Conservation (phyloP, 495 filamentous ascomycete genomes). For the Peziza echinospora region DNA sequence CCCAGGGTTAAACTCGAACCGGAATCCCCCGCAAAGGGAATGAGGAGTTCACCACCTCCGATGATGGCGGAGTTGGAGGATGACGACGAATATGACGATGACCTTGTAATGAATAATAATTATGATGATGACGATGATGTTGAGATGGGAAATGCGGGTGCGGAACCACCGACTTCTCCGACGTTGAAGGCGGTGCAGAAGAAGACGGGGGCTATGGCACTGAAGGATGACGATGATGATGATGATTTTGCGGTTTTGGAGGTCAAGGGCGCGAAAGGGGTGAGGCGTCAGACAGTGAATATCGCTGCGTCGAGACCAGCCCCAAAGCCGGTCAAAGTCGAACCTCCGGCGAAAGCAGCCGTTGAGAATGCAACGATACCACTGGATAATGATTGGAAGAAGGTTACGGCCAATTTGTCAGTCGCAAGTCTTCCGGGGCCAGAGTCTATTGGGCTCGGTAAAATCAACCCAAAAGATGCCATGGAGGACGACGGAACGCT, state of each 20-base stretch:
- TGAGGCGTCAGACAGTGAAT: slow-evolving; percentile 52
- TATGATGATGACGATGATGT: slow-evolving; percentile 39
- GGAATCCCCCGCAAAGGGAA: slow-evolving; percentile 22
- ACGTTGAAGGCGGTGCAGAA: slow-evolving; percentile 58
- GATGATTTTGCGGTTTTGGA: slow-evolving; percentile 36
- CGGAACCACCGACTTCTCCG: slow-evolving; percentile 55
- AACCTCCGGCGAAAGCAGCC: slow-evolving; percentile 33
- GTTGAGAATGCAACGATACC: slow-evolving; percentile 27
- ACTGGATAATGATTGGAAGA: slow-evolving; percentile 71
- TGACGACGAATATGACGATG: slow-evolving; percentile 35
- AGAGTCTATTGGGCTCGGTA: slow-evolving; percentile 45
- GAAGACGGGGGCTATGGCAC: slow-evolving; percentile 40
- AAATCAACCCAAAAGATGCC: slow-evolving; percentile 56
- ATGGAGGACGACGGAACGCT: slow-evolving; percentile 80
- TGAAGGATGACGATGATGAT: slow-evolving; percentile 50
- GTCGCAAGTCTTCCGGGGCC: slow-evolving; percentile 46
- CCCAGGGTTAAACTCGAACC: neutral
- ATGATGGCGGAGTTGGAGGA: slow-evolving; percentile 21
- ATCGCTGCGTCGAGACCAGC: slow-evolving; percentile 62
- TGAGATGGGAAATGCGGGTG: slow-evolving; percentile 58
- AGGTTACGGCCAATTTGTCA: slow-evolving; percentile 69
- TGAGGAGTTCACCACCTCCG: slow-evolving; percentile 26
- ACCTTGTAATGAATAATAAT: slow-evolving; percentile 9
- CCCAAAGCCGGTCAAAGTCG: slow-evolving; percentile 48
- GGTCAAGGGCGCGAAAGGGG: slow-evolving; percentile 29